A percentile compares a stretch with the other conserved stretches of the same genome.
These are phyloP conservation scores for Pochonia chlamydosporia DNA, from an alignment of 2,329 filamentous ascomycete genomes.

Conservation along the genomic window DNA sequence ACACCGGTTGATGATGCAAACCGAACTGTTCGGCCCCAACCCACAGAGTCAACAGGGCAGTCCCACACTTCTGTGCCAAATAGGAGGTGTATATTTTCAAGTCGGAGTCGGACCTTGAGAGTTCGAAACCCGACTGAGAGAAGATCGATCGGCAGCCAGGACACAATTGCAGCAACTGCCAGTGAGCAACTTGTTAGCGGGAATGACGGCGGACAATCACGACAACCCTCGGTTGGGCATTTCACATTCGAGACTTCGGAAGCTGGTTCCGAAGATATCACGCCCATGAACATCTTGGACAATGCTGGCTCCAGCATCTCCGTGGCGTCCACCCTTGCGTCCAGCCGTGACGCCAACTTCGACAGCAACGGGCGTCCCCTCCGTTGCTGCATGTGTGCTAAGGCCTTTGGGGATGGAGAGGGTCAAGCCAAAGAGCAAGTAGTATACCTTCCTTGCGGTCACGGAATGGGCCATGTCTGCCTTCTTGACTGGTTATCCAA, in stretches of 20 bases:
- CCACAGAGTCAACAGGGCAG: background rate
- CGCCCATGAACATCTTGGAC: background rate
- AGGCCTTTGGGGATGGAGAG: background rate
- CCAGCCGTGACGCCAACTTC: background rate
- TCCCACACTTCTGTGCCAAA: no score
- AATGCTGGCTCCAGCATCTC: constrained; percentile 1
- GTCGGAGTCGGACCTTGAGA: background rate
- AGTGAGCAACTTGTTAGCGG: background rate
- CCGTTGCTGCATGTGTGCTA: constrained; percentile 8
- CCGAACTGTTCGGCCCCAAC: background rate
- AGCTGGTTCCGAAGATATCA: background rate
- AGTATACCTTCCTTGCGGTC: constrained; percentile 20
- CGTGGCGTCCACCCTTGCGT: constrained; percentile 3
- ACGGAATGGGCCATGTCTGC: constrained; percentile 18
- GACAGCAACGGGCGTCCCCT: background rate
- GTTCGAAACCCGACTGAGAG: background rate
- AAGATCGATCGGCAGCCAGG: background rate
- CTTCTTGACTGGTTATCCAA: constrained; percentile 9
- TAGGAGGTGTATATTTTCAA: no score
- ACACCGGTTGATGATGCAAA: background rate
- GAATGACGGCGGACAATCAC: background rate
- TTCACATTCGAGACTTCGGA: background rate
- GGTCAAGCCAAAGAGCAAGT: constrained; percentile 8
- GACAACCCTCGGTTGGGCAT: background rate
- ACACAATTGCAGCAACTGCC: background rate